Evolutionary conservation across 805 yeast species (phyloP), one percentile per base, ranked within the genome.

Genomic region (Danielia oregonensis): DNA sequence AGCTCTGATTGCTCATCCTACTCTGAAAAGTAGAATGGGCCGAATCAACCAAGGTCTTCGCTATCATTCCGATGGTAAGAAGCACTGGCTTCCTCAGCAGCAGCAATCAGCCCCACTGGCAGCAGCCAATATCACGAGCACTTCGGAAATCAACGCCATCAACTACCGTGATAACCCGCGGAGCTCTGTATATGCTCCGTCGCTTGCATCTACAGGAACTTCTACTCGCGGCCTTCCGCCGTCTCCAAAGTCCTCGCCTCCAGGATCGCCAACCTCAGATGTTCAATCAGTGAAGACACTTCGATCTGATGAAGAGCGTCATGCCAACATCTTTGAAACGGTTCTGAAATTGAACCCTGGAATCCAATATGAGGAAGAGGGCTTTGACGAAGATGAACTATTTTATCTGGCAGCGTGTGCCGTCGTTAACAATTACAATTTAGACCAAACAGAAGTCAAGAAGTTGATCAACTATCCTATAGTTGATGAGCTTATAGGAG

Each of bases 1-100:
- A 43, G 79, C 84, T 0, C 49, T 76, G 28, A 69, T 81, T 18
- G 79, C 82, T 2, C 88, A 80, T 44, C 86, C 88, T 1, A 71
- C 72, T n/a, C 72, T 85, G 1, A 63, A 65, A 12, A 76, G 83
- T 4, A 66, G 81, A 42, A 70, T 73, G 69, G 80, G 80, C 30
- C 71, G 94, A 40, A 74, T 91, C 33, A 78, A 80, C 41, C 83
- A 86, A 39, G 99, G 99, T 0, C 57, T 89, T 36, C 61, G 99
- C 28, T 87, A 86, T 55, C 76, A 79, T 18, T 74, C 79, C 32
- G 83, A 85, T 26, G 97, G 97, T 0, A 72, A 76, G 9, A 86
- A 83, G 46, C 88, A 88, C 57, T 93, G 97, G 97, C 63, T 89
- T 6, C 50, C 55, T 1, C 49, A 36, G 26, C 37, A 43, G 14